Base-by-base conservation (phyloP, 495 filamentous ascomycete genomes). In the Staphylotrichum longicolle region DNA sequence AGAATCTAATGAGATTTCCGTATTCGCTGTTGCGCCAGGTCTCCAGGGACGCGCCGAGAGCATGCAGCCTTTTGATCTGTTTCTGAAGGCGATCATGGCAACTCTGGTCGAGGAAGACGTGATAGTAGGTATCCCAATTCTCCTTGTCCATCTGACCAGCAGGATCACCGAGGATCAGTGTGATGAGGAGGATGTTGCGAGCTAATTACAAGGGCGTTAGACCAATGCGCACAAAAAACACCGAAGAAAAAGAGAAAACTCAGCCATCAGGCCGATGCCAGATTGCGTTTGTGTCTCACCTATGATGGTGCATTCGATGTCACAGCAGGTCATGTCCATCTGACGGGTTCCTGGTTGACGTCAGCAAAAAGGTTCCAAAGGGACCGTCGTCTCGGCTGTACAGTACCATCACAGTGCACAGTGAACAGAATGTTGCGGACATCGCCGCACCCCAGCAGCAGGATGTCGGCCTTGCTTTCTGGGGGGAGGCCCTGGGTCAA, bases 371-470 rank as follows among this genome's bases (percentile, higher is more conserved):
- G 20, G 12, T 12, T 1, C 2, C 32, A 8, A 52, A 11, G 1
- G 3, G n/a, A 3, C 0, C 3, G 2, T 57, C 10, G 5, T 47
- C 2, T 12, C 33, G 7, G 3, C 0, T 2, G 3, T 3, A 3
- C 7, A 42, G 15, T 57, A 59, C 61, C 30, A 34, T 73, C 67
- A 11, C 37, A 60, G 57, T 70, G 54, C 2, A 39, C n/a, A 2
- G 72, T 75, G 54, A 72, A 75, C 3, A 73, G 54, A 35, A 73
- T 72, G 45, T 67, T 73, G 5, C 68, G 63, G 41, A 71, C 57
- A 54, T 73, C 71, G 35, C 71, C 71, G 35, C 69, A 73, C 9
- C 67, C 71, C 2, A 75, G 66, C n/a, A 73, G 71, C 34, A 75
- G 63, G 8, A 75, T 68, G 50, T 69, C 63, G 14, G 66, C 70